Percentiles rank a stretch among this genome's conserved stretches.
phyloP scores from a whole-genome alignment of 345 rosid species.

The Lenwebbia sp. region DNA sequence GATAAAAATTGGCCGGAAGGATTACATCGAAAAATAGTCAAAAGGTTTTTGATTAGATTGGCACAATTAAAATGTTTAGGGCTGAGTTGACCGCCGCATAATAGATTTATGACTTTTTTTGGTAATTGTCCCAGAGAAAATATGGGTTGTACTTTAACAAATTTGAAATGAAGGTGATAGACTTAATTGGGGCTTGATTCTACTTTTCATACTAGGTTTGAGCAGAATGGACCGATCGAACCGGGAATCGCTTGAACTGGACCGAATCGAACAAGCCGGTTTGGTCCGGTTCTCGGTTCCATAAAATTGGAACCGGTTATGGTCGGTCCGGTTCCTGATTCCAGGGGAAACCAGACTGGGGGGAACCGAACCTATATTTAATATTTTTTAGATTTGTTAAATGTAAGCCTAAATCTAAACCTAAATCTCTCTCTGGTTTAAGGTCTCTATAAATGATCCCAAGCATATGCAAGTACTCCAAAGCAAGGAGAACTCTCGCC shows the following conservation, averaged over 20 bases:
- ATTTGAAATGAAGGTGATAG: neutral
- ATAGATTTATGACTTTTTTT: neutral
- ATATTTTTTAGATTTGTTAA: no score
- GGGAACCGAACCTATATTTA: no score
- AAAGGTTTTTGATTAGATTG: fast-evolving
- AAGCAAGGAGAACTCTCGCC: conserved; percentile 41
- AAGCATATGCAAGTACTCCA: conserved; percentile 59
- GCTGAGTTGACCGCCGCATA: fast-evolving
- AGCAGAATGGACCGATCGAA: no score
- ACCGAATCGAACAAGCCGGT: no score
- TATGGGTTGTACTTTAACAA: neutral
- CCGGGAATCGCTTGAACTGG: no score
- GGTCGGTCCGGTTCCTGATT: no score
- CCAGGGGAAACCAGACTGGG: no score
- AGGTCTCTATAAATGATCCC: conserved; percentile 36
- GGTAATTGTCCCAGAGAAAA: neutral
- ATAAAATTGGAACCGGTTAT: no score
- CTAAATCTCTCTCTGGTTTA: conserved; percentile 44
- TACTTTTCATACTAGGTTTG: neutral
- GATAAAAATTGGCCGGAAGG: neutral
- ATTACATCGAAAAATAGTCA: neutral
- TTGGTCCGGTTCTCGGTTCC: no score
- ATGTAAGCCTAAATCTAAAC: no score
- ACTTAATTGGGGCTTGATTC: neutral
- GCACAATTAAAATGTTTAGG: fast-evolving